phyloP scores from a whole-genome alignment of 2,329 filamentous ascomycete genomes.

The Diaporthe velutina region DNA sequence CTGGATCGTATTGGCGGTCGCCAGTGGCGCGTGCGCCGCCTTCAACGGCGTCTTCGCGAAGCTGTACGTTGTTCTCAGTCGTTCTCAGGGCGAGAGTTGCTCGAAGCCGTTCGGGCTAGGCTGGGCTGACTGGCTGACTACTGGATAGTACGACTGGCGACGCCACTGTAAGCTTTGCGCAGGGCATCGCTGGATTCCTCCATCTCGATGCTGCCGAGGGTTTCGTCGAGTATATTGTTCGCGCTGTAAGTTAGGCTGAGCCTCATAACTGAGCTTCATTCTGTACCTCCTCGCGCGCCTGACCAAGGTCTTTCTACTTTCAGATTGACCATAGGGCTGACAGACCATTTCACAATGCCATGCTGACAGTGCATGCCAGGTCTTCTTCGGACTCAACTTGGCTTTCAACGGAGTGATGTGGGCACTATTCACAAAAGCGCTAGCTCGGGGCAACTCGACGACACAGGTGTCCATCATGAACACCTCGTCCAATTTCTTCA shows the following conservation, averaged over 20 bases:
- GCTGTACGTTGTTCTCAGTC: slow-evolving; percentile 67
- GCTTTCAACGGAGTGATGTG: slow-evolving; percentile 86
- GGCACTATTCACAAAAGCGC: slow-evolving; percentile 83
- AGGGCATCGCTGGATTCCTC: slow-evolving; percentile 57
- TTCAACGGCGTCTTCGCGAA: slow-evolving; percentile 89
- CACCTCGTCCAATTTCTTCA: slow-evolving; percentile 84
- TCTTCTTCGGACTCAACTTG: slow-evolving; percentile 82
- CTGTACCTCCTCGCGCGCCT: not conserved
- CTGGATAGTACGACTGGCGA: slow-evolving; percentile 65
- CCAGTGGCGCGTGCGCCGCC: slow-evolving; percentile 82
- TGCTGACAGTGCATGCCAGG: slow-evolving; percentile 54
- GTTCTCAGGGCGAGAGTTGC: not conserved
- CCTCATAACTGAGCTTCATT: not conserved
- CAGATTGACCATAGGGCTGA: not conserved
- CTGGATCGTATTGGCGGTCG: slow-evolving; percentile 78
- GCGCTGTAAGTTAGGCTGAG: slow-evolving; percentile 58
- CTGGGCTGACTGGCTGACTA: slow-evolving; percentile 9
- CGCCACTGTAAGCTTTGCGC: slow-evolving; percentile 63
- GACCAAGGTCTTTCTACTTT: not conserved
- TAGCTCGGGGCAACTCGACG: slow-evolving; percentile 80
- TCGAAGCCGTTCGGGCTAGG: not conserved
- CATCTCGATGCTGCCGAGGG: slow-evolving; percentile 56
- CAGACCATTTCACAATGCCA: not conserved
- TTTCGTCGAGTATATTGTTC: slow-evolving; percentile 62
- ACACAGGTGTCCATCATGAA: slow-evolving; percentile 87